A percentile compares a stretch with the other conserved stretches of the same genome.
These are phyloP conservation scores for Sarocladium strictum DNA, from an alignment of 2,329 filamentous ascomycete genomes.

Conservation along the genomic window DNA sequence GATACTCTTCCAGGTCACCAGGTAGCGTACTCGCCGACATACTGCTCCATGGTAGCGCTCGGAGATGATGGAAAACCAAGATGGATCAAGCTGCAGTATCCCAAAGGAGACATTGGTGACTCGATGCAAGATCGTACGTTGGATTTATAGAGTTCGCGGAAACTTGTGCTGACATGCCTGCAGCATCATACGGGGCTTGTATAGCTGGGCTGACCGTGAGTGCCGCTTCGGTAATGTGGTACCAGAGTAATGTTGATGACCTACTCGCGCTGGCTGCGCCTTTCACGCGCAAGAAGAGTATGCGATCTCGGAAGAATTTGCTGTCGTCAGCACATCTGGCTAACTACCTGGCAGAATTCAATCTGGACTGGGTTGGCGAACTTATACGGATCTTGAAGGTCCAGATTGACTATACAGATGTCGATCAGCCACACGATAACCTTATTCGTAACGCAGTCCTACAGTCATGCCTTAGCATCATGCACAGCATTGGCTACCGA, in stretches of 20 bases:
- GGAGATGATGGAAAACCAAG: constrained; percentile 52
- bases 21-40: constrained; percentile 55
- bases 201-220: constrained; percentile 56
- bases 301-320: background rate
- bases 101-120: constrained; percentile 40
- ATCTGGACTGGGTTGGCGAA: constrained; percentile 58
- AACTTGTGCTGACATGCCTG: background rate
- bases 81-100: constrained; percentile 52
- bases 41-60: constrained; percentile 52
- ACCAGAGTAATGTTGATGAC: constrained; percentile 58
- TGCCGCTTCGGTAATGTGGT: constrained; percentile 38
- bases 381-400: constrained; percentile 65
- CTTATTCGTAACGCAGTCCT: constrained; percentile 68
- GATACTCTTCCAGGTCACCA: constrained; percentile 42
- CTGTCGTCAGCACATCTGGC: constrained; percentile 2
- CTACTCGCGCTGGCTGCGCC: constrained; percentile 55
- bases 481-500: constrained; percentile 70
- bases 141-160: background rate
- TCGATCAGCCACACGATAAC: constrained; percentile 62
- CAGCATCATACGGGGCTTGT: constrained; percentile 50
- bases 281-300: constrained; percentile 26
- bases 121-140: constrained; percentile 37
- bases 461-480: constrained; percentile 70
- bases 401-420: constrained; percentile 72
- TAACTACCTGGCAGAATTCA: constrained; percentile 41